Evolutionary conservation across 2,329 filamentous ascomycete genomes (phyloP).

Genomic region (Diaporthe citrichinensis): DNA sequence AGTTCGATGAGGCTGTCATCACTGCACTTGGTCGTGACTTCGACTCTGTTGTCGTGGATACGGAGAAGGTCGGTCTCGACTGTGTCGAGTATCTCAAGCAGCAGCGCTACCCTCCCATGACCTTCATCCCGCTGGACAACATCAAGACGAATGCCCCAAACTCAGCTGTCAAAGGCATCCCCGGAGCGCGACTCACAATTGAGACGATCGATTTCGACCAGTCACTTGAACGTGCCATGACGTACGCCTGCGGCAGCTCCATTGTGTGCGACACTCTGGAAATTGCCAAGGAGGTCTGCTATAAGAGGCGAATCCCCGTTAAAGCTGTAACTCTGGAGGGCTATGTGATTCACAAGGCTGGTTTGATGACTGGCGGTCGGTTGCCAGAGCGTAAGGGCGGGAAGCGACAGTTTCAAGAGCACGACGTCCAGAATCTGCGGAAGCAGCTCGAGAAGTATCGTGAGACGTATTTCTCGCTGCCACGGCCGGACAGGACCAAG

Average conservation of each 20-base stretch:
- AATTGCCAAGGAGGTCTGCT: constrained; percentile 91
- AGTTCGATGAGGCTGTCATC: constrained; percentile 92
- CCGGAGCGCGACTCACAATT: constrained; percentile 89
- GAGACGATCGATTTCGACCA: constrained; percentile 96
- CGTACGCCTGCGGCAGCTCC: constrained; percentile 93
- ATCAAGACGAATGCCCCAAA: constrained; percentile 95
- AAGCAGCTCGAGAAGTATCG: constrained; percentile 81
- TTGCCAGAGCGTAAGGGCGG: constrained; percentile 81
- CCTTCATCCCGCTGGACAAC: constrained; percentile 96
- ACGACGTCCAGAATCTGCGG: constrained; percentile 88
- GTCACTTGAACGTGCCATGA: constrained; percentile 90
- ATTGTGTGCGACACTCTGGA: constrained; percentile 92
- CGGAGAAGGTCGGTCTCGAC: constrained; percentile 92
- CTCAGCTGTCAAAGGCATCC: constrained; percentile 89
- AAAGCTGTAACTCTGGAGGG: constrained; percentile 96
- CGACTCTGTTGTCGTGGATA: constrained; percentile 94
- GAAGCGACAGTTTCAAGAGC: constrained; percentile 89
- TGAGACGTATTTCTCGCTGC: constrained; percentile 83
- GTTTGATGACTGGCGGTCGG: constrained; percentile 95
- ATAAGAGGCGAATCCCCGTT: constrained; percentile 85
- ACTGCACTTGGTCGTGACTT: constrained; percentile 94
- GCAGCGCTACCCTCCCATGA: constrained; percentile 87
- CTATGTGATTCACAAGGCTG: constrained; percentile 96
- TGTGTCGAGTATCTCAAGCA: constrained; percentile 96
- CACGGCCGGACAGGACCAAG: constrained; percentile 81